Conservation (phyloP, 352 stramenopile species). For the Aphanomyces cochlioides region DNA sequence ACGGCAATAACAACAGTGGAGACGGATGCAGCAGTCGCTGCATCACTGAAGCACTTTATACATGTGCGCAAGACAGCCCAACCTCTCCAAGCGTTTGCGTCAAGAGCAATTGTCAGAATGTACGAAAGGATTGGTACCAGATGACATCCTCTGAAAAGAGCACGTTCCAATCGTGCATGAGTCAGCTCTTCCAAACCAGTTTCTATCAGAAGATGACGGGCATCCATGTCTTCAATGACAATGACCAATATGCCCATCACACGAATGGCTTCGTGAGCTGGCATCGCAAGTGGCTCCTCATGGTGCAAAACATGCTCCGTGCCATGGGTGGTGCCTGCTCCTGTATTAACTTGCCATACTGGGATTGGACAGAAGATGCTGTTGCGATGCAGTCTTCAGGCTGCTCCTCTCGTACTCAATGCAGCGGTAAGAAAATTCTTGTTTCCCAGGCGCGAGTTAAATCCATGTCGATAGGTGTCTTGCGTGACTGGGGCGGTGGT, state of each 20-base stretch:
- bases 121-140: conserved; percentile 18
- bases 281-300: conserved; percentile 31
- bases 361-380: conserved; percentile 26
- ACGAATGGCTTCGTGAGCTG: conserved; percentile 28
- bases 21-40: conserved; percentile 35
- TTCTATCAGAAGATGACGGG: conserved; percentile 29
- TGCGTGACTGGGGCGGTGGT: conserved; percentile 27
- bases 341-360: conserved; percentile 26
- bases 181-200: conserved; percentile 13
- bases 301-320: conserved; percentile 27
- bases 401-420: conserved; percentile 12
- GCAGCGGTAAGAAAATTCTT: conserved; percentile 6
- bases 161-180: conserved; percentile 13
- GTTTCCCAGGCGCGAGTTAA: too few species aligned
- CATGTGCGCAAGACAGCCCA: conserved; percentile 24
- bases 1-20: conserved; percentile 32
- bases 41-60: conserved; percentile 32
- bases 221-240: conserved; percentile 21
- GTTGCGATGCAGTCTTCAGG: conserved; percentile 21
- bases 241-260: conserved; percentile 29
- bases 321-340: conserved; percentile 23
- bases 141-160: conserved; percentile 20
- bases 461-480: background rate
- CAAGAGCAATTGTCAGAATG: conserved; percentile 21
- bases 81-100: conserved; percentile 24